Evolutionary conservation across 345 rosid genomes (phyloP).

Genomic region (Carallia brachiata): DNA sequence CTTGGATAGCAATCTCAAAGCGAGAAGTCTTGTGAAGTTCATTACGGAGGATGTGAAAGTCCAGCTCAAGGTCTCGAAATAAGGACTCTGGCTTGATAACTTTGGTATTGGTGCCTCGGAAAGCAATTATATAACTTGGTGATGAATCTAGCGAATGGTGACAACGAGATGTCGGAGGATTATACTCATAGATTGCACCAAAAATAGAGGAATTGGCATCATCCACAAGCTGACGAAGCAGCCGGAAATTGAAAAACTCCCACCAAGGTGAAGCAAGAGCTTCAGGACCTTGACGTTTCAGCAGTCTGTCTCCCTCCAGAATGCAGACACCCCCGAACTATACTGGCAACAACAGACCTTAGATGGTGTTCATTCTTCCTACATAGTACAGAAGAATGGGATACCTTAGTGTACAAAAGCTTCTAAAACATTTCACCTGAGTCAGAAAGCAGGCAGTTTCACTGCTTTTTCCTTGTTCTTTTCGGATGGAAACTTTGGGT

Average conservation of each 20-base stretch:
- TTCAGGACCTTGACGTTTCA: conserved; percentile 51
- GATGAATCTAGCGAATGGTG: conserved; percentile 33
- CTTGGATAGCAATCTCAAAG: conserved; percentile 73
- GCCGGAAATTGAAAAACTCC: conserved; percentile 64
- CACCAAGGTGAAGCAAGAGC: conserved; percentile 85
- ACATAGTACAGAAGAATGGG: conserved; percentile 1
- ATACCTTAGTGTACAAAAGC: too few relatives aligned
- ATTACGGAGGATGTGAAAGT: conserved; percentile 54
- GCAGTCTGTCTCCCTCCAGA: conserved; percentile 84
- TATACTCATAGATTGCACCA: conserved; percentile 76
- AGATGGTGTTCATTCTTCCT: conserved; percentile 69
- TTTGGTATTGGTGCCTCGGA: conserved; percentile 81
- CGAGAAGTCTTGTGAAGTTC: conserved; percentile 71
- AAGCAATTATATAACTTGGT: conserved; percentile 67
- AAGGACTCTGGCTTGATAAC: conserved; percentile 65
- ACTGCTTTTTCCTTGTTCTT: background rate
- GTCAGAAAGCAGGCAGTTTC: too few relatives aligned
- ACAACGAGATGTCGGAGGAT: conserved; percentile 32
- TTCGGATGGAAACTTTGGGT: background rate
- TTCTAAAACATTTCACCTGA: too few relatives aligned
- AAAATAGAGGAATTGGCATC: conserved; percentile 72
- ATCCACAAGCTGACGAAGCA: conserved; percentile 59
- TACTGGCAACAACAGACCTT: conserved; percentile 70
- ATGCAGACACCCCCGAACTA: conserved; percentile 80
- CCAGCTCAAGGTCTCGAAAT: conserved; percentile 62